Evolutionary conservation across 164 flowering plant genomes (phyloP), one percentile per base, ranked within the genome.

Genomic region (Saururus chinensis): DNA sequence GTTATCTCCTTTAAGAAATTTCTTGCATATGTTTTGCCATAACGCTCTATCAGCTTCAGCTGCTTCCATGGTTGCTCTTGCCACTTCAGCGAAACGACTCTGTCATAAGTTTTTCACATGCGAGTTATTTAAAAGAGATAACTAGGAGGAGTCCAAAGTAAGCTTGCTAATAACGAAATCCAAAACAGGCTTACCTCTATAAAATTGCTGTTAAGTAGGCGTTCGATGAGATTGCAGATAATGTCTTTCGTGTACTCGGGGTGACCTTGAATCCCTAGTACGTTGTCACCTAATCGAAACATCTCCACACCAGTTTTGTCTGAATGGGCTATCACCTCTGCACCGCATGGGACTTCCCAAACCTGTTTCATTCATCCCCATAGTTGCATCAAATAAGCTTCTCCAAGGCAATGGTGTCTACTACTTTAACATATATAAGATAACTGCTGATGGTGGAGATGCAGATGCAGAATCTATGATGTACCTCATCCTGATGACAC

Each of bases 181-280:
- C 17, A 25, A 16, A 25, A 23, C 14, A 20, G 4, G 19, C 6
- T 48, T 75, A 86, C 89, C 86, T 82, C 76, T 11, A 88, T 77
- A 56, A 53, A 64, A 40, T 76, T 67, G 48, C 45, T 63, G 26
- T 49, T 60, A 40, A 69, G 73, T 40, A 89, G 84, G 59, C 96
- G 87, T 57, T 89, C 89, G 1, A 85, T 73, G 53, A 89, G 76
- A 59, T 82, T 75, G 53, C 13, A 57, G 19, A 85, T 73, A 57
- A 89, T 86, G 74, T 84, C 96, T 63, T 73, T 79, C 59, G 80
- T 75, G 75, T 89, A 89, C 65, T 89, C 96, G 21, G 96, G 96
- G 63, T 89, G 96, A 17, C 96, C 96, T 72, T 89, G 93, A 65
- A 89, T 85, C 17, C 91, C 91, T 41, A 89, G 14, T n/a, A 87